phyloP scores from a whole-genome alignment of 176 grass and related monocot species.

The Rhynchospora pubera region DNA sequence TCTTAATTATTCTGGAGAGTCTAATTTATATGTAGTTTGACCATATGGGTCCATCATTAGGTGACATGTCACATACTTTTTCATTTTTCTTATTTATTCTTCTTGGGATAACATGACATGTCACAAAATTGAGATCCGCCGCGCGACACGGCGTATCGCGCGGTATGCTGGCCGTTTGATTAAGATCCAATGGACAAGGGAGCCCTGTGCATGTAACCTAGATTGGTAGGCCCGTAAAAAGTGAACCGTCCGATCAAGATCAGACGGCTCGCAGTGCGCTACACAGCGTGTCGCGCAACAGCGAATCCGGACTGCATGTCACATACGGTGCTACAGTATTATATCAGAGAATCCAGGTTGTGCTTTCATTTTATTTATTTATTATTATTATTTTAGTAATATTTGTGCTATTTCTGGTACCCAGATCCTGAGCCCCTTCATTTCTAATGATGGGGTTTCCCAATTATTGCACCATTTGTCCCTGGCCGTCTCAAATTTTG shows the following conservation, averaged over 20 bases:
- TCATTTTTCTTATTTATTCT: neutral
- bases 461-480: constrained; percentile 8
- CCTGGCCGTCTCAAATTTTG: neutral
- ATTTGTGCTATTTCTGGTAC: neutral
- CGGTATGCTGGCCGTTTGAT: no score
- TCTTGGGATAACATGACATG: neutral
- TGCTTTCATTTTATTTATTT: neutral
- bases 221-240: no score
- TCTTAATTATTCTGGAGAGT: neutral
- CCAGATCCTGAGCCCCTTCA: neutral
- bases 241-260: no score
- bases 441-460: neutral
- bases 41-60: neutral
- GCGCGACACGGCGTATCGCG: no score
- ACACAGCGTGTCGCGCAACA: no score
- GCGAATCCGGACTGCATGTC: no score
- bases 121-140: no score
- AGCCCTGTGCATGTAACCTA: no score
- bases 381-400: no score
- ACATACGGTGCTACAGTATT: neutral
- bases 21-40: neutral
- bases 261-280: no score
- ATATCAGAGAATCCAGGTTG: constrained; percentile 11
- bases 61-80: constrained; percentile 1
- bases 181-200: no score